phyloP scores from a whole-genome alignment of 148 eudicot species.

The Arctostaphylos glauca region DNA sequence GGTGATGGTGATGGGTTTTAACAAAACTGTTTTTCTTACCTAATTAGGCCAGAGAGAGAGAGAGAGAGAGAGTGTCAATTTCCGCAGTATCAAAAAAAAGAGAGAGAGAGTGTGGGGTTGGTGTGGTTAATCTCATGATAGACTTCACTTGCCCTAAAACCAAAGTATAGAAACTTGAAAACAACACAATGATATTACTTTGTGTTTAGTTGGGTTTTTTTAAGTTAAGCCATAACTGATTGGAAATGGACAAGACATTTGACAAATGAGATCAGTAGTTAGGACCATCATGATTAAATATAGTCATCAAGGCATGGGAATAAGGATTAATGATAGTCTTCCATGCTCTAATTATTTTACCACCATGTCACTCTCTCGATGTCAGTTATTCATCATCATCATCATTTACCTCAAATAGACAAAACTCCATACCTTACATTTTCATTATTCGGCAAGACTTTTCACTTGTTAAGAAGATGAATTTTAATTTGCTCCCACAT shows the following conservation, averaged over 20 bases:
- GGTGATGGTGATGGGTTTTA: background rate
- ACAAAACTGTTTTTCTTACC: background rate
- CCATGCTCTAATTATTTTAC: background rate
- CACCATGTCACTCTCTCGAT: background rate
- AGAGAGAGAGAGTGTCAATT: constrained; percentile 3
- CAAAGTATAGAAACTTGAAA: background rate
- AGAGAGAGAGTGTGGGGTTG: background rate
- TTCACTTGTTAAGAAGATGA: background rate
- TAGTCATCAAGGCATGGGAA: background rate
- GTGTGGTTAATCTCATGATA: background rate
- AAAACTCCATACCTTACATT: background rate
- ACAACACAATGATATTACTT: background rate
- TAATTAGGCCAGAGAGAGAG: background rate
- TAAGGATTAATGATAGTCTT: background rate
- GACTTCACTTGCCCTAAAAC: background rate
- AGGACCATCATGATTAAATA: background rate
- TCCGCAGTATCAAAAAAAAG: no score
- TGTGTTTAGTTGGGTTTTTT: background rate
- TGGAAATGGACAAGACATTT: background rate
- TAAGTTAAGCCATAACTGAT: background rate
- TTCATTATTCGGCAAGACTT: background rate
- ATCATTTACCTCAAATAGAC: background rate
- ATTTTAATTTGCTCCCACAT: no score
- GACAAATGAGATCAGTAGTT: background rate
- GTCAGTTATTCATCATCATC: background rate